Percentiles rank a stretch among this genome's conserved stretches.
Conservation (phyloP, 2,329 filamentous ascomycete species). For the Colletotrichum brevisporum region DNA sequence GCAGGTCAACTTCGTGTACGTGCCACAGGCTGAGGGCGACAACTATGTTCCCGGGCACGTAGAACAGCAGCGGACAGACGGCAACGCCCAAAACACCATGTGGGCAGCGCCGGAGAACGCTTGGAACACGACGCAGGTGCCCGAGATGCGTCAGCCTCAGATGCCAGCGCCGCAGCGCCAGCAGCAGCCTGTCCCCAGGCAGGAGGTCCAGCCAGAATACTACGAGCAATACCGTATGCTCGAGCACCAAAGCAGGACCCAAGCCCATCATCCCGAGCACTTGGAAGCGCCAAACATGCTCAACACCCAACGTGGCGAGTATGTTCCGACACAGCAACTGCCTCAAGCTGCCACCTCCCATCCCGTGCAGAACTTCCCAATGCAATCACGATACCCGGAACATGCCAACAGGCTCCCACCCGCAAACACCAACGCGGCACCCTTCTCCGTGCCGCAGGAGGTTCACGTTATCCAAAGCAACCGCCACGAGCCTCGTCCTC, state of each 20-base stretch:
- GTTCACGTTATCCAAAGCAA: slow-evolving; percentile 35
- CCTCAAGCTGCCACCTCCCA: slow-evolving; percentile 13
- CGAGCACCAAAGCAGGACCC: slow-evolving; percentile 21
- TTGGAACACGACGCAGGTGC: slow-evolving; percentile 34
- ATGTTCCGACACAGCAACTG: slow-evolving; percentile 20
- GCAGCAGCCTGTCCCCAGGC: slow-evolving; percentile 23
- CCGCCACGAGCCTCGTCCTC: slow-evolving; percentile 24
- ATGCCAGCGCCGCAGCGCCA: slow-evolving; percentile 27
- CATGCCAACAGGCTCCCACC: slow-evolving; percentile 20
- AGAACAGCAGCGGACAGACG: slow-evolving; percentile 28
- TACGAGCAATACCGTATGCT: slow-evolving; percentile 32
- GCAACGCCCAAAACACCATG: slow-evolving; percentile 19
- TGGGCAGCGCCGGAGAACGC: slow-evolving; percentile 30
- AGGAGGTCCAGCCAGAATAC: slow-evolving; percentile 23
- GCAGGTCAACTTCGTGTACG: slow-evolving; percentile 37
- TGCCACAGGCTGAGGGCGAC: slow-evolving; percentile 24
- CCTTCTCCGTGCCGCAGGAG: slow-evolving; percentile 27
- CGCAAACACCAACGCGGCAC: not conserved
- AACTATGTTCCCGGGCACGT: slow-evolving; percentile 15
- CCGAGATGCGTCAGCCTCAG: slow-evolving; percentile 32
- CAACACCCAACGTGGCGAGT: slow-evolving; percentile 12
- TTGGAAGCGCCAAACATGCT: slow-evolving; percentile 22
- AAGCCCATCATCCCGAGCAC: slow-evolving; percentile 18
- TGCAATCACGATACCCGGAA: slow-evolving; percentile 30
- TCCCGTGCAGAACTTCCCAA: slow-evolving; percentile 22